phyloP scores from a whole-genome alignment of 2,329 filamentous ascomycete species.

The Microascus cirrosus region DNA sequence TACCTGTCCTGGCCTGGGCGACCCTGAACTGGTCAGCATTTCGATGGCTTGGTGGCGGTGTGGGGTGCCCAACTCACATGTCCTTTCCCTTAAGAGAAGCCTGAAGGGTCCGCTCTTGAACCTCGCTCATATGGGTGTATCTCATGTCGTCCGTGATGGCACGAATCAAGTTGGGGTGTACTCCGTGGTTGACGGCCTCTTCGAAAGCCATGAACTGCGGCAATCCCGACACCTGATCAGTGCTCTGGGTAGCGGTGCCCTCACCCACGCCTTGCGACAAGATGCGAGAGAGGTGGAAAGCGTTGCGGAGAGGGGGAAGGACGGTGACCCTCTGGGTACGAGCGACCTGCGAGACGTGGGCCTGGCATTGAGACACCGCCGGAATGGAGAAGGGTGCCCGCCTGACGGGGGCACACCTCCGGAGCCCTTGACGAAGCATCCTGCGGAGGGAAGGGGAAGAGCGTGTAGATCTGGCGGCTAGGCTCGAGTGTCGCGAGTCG shows the following conservation, averaged over 20 bases:
- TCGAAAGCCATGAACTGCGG: constrained; percentile 25
- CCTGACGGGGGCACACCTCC: constrained; percentile 7
- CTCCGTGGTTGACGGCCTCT: constrained; percentile 31
- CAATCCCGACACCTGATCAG: constrained; percentile 2
- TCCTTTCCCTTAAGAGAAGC: constrained; percentile 71
- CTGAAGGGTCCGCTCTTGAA: constrained; percentile 76
- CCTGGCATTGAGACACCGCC: neutral
- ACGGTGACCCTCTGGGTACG: constrained; percentile 2
- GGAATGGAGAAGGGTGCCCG: constrained; percentile 3
- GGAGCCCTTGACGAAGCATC: constrained; percentile 9
- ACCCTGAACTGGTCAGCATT: constrained; percentile 38
- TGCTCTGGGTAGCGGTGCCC: constrained; percentile 1
- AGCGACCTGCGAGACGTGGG: constrained; percentile 2
- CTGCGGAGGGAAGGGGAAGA: neutral
- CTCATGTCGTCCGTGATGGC: constrained; percentile 63
- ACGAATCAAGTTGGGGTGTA: constrained; percentile 54
- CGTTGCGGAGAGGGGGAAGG: constrained; percentile 4
- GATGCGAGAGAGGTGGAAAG: constrained; percentile 8
- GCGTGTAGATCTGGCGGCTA: neutral
- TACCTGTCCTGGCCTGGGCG: constrained; percentile 93
- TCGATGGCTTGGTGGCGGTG: neutral
- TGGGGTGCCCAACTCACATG: constrained; percentile 47
- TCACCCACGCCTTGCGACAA: constrained; percentile 2
- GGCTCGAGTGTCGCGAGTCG: neutral
- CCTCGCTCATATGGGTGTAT: constrained; percentile 82